Base-by-base conservation (phyloP, 306 rosid genomes). In the Astragalus glycyphyllos region DNA sequence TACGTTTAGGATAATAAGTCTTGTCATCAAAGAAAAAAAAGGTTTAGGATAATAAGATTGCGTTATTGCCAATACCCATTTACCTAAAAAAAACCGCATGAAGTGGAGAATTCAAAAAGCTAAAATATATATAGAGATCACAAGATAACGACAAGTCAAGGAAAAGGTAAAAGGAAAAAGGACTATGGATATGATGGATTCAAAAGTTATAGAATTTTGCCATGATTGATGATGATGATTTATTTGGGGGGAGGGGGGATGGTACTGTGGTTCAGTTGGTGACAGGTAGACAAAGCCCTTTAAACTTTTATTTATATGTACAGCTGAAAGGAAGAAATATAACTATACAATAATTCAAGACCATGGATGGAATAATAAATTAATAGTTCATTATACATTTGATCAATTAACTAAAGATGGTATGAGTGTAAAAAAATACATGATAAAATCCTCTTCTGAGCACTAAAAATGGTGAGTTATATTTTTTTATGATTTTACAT, bases 241-340 rank as follows among this genome's bases (percentile, higher is more conserved):
- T 54, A 55, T 42, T 20, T 20, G 23, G 23, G 2, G 23, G 23
- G 23, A 1, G 23, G 16, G 44, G 6, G 7, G 29, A 42, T 1
- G 0, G 50, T 37, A n/a, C 37, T 38, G 9, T 23, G 34, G 44
- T 35, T 29, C 7, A 70, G 56, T 56, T 42, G 65, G 46, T 44
- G 58, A 70, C 75, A 70, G 75, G 57, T 44, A 70, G 57, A 57
- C 57, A 42, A 32, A 11, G 45, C 45, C 6, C 65, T 23, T 34
- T 34, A 34, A 2, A 34, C 6, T 34, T 34, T 34, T 34, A 20
- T 20, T 20, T 2, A 20, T 20, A 20, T 20, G 23, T 20, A 20
- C 23, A 20, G 23, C 23, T 20, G 23, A 20, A 20, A 20, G 23
- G 23, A 20, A 20, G 23, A 20, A 20, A 20, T 20, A 20, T 20